Evolutionary conservation across 805 yeast genomes (phyloP), one percentile per base, ranked within the genome.

Genomic region (Cyberlindnera xylosilytica): DNA sequence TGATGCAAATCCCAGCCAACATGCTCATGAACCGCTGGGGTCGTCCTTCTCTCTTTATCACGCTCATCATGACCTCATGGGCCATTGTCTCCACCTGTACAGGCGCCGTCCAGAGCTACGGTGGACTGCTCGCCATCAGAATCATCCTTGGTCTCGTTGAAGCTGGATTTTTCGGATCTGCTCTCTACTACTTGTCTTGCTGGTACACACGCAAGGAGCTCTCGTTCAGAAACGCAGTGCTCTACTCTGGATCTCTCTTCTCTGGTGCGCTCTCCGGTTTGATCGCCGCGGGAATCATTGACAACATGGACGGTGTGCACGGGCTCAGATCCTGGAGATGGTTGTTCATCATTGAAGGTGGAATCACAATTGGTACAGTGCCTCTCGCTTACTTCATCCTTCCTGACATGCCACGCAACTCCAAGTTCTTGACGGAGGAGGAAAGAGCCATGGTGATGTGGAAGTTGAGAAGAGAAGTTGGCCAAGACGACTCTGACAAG

Each of bases 271-370:
- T 77, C 45, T 71, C 79, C 31, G 74, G 78, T 1, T 67, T 74
- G 19, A 68, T 78, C 70, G 83, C 78, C 50, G 70, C 73, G 15
- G 74, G 76, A 1, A 76, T 76, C 36, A 70, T 69, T 48, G 60
- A 58, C 19, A 66, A 68, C 49, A 63, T 77, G 67, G 67, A 54
- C 34, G 49, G 50, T 30, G 39, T 33, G 12, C 72, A 49, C 72
- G 76, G 41, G 1, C 53, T 78, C 15, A 66, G 70, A 12, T 84
- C 85, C 10, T 79, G 84, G 84, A 69, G 81, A 61, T 79, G 85
- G 85, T 53, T 79, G 17, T 81, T 78, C 54, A 74, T 81, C 34
- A 75, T 80, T 46, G 84, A 80, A 57, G 84, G 84, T 33, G 65
- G 68, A 3, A 66, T 73, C 42, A 78, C 83, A 10, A 70, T 74